Evolutionary conservation across 805 yeast genomes (phyloP).

Genomic region (Zygoascus ofunaensis): DNA sequence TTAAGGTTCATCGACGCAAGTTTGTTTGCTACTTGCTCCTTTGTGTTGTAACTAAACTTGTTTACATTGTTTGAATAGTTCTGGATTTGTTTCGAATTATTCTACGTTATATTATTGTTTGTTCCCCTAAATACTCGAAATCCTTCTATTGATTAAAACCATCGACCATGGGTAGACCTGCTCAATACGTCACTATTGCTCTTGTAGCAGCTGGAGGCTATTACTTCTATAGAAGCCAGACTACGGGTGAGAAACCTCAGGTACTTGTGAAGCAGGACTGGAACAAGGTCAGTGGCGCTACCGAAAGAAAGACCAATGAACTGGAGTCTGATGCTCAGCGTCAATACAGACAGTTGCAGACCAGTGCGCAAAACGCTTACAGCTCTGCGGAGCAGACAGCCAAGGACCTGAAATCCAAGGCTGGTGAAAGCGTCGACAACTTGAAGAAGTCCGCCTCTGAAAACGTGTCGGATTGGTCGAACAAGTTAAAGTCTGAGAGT

Average conservation of each 20-base stretch:
- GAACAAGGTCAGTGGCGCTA: conserved; percentile 10
- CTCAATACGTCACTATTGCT: conserved; percentile 10
- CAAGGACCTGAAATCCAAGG: conserved; percentile 7
- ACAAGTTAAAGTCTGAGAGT: conserved; percentile 9
- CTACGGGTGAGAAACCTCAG: conserved; percentile 14
- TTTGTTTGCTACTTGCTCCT: no score
- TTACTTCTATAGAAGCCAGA: conserved; percentile 16
- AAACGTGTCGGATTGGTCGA: conserved; percentile 5
- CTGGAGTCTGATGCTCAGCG: conserved; percentile 1
- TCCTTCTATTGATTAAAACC: no score
- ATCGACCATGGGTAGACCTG: background rate
- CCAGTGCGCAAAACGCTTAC: background rate
- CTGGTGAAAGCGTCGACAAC: conserved; percentile 8
- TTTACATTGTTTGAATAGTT: no score
- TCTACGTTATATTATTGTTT: no score
- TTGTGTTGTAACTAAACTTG: no score
- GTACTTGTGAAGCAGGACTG: conserved; percentile 16
- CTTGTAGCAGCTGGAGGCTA: conserved; percentile 17
- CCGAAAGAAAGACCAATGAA: background rate
- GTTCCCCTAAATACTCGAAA: no score
- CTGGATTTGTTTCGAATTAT: no score
- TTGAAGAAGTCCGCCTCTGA: conserved; percentile 8
- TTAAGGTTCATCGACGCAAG: no score
- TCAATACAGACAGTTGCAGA: background rate
- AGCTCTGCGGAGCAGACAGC: conserved; percentile 2